A percentile compares a stretch with the other conserved stretches of the same genome.
Conservation (phyloP, 1,139 yeast species). For the Sugiyamaella novakii region DNA sequence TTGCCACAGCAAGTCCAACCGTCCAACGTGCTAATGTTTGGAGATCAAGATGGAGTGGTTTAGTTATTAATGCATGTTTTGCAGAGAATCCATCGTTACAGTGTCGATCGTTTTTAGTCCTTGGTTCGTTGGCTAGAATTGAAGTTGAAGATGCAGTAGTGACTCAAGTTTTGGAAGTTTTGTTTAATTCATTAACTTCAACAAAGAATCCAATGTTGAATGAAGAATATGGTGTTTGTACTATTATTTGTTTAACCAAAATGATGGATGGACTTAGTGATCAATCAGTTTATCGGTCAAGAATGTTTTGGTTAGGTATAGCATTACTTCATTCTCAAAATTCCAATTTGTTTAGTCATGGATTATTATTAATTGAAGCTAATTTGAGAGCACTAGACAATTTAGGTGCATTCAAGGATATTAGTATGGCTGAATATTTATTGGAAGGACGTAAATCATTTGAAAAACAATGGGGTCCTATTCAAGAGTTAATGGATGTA, state of each 20-base stretch:
- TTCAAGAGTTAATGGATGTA: conserved; percentile 52
- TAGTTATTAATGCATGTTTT: conserved; percentile 67
- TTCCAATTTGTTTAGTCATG: conserved; percentile 32
- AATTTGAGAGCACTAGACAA: conserved; percentile 36
- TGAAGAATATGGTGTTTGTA: conserved; percentile 42
- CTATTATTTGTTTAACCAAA: conserved; percentile 51
- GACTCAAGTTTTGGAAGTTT: conserved; percentile 46
- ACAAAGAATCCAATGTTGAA: conserved; percentile 42
- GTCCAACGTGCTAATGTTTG: conserved; percentile 54
- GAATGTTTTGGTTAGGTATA: conserved; percentile 68
- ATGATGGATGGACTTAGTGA: conserved; percentile 64
- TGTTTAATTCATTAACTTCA: conserved; percentile 35
- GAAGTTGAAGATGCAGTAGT: conserved; percentile 68
- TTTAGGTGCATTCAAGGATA: conserved; percentile 34
- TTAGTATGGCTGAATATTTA: conserved; percentile 36
- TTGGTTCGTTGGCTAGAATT: conserved; percentile 67
- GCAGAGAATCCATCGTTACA: conserved; percentile 62
- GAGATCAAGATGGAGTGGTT: conserved; percentile 70
- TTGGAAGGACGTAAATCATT: conserved; percentile 48
- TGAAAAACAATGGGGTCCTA: conserved; percentile 48
- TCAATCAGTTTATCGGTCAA: conserved; percentile 56
- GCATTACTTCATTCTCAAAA: conserved; percentile 41
- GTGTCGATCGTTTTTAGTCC: conserved; percentile 67
- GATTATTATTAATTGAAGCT: conserved; percentile 34
- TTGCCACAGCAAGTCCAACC: conserved; percentile 53